Conservation (phyloP, 176 grass and related monocot species). For the Eremochloa ophiuroides region DNA sequence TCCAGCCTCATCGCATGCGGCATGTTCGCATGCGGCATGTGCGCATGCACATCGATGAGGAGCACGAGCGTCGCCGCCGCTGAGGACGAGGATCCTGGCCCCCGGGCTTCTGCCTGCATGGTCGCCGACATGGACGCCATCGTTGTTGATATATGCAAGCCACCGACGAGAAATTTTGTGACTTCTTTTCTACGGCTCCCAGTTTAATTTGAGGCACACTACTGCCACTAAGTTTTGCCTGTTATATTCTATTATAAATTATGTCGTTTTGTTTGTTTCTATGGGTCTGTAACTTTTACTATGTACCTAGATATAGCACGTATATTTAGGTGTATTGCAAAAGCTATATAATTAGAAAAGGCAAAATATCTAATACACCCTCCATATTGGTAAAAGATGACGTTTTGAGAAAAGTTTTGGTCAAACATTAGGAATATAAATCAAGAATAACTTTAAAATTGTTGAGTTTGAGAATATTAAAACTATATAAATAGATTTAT, state of each 20-base stretch:
- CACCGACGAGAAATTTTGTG: neutral
- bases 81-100: neutral
- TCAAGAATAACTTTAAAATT: too few relatives aligned
- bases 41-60: neutral
- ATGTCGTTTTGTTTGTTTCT: neutral
- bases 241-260: neutral
- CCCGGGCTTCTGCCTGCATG: neutral
- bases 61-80: neutral
- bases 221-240: neutral
- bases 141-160: neutral
- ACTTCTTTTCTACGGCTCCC: neutral
- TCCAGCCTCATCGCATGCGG: slow-evolving; percentile 7
- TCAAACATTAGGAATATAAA: too few relatives aligned
- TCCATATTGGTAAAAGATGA: too few relatives aligned
- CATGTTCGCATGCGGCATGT: slow-evolving; percentile 12
- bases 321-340: too few relatives aligned
- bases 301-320: too few relatives aligned
- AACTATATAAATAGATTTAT: too few relatives aligned
- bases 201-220: neutral
- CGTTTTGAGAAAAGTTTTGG: too few relatives aligned
- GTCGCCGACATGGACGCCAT: slow-evolving; percentile 7
- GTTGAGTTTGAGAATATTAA: too few relatives aligned
- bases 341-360: too few relatives aligned
- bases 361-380: too few relatives aligned
- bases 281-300: too few relatives aligned